A percentile compares a stretch with the other conserved stretches of the same genome.
phyloP scores from a whole-genome alignment of 139 green algal species.

The Chlamydomonas incerta region DNA sequence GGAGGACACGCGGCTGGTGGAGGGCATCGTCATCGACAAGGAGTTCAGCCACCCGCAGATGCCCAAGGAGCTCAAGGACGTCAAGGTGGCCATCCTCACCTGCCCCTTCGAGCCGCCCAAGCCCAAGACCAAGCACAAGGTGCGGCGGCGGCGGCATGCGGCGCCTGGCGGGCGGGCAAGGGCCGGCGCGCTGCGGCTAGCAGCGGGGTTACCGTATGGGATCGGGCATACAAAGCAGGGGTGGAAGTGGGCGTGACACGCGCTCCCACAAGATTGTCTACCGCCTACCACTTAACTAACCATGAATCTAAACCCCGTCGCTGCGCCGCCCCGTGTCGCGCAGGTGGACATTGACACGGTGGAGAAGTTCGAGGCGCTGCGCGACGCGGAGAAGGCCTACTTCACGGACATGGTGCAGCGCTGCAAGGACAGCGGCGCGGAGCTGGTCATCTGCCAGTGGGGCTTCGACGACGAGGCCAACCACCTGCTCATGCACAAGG shows the following conservation, averaged over 20 bases:
- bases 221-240: too few species aligned
- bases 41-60: conserved; percentile 96
- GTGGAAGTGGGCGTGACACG: too few species aligned
- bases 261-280: too few species aligned
- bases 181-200: too few species aligned
- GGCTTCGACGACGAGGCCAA: conserved; percentile 99
- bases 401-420: conserved; percentile 98
- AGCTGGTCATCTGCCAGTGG: conserved; percentile 98
- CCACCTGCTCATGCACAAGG: conserved; percentile 96
- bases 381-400: conserved; percentile 92
- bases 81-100: conserved; percentile 98
- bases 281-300: too few species aligned
- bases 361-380: conserved; percentile 97
- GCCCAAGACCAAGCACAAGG: conserved; percentile 99
- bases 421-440: conserved; percentile 93
- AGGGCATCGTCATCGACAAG: conserved; percentile 99
- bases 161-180: not conserved
- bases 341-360: conserved; percentile 97
- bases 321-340: too few species aligned
- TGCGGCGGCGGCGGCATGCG: conserved; percentile 2
- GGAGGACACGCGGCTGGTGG: conserved; percentile 95
- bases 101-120: conserved; percentile 99
- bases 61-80: conserved; percentile 75
- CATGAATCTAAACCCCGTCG: too few species aligned
- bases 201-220: too few species aligned